Percentiles rank a stretch among this genome's conserved stretches.
phyloP scores from a whole-genome alignment of 495 filamentous ascomycete genomes.

The Acidomyces sp. region DNA sequence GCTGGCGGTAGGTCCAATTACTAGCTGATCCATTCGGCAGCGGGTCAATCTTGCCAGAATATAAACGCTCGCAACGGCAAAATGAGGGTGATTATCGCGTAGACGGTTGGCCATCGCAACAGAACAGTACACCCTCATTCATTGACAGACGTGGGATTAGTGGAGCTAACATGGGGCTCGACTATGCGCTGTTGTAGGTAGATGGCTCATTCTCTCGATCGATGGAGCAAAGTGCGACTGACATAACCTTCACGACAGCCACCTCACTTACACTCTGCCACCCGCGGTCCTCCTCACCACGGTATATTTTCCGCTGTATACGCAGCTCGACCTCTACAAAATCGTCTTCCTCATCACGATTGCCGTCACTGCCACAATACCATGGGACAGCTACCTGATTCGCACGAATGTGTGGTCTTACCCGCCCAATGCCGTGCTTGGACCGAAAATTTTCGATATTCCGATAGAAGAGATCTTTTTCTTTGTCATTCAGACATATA shows the following conservation, averaged over 20 bases:
- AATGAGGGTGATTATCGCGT: not conserved
- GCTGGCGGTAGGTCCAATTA: no score
- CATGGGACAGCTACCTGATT: conserved; percentile 62
- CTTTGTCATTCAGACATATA: conserved; percentile 64
- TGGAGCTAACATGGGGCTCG: conserved; percentile 49
- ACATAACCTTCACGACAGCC: conserved; percentile 29
- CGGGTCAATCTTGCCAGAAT: no score
- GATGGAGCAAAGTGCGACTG: not conserved
- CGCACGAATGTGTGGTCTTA: conserved; percentile 53
- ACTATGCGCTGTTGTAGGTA: conserved; percentile 53
- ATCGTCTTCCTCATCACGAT: conserved; percentile 42
- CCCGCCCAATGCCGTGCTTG: conserved; percentile 44
- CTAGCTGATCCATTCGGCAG: no score
- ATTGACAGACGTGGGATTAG: no score
- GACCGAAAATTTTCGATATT: conserved; percentile 43
- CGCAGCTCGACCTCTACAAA: conserved; percentile 44
- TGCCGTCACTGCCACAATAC: conserved; percentile 47
- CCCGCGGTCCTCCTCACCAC: conserved; percentile 43
- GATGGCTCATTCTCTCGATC: not conserved
- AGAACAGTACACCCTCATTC: no score
- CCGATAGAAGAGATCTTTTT: conserved; percentile 60
- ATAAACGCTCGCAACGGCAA: no score
- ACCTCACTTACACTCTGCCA: conserved; percentile 56
- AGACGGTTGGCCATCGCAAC: no score
- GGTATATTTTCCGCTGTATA: conserved; percentile 45